Conservation (phyloP, 1,284 basidiomycete species). For the Ganoderma lingzhi region DNA sequence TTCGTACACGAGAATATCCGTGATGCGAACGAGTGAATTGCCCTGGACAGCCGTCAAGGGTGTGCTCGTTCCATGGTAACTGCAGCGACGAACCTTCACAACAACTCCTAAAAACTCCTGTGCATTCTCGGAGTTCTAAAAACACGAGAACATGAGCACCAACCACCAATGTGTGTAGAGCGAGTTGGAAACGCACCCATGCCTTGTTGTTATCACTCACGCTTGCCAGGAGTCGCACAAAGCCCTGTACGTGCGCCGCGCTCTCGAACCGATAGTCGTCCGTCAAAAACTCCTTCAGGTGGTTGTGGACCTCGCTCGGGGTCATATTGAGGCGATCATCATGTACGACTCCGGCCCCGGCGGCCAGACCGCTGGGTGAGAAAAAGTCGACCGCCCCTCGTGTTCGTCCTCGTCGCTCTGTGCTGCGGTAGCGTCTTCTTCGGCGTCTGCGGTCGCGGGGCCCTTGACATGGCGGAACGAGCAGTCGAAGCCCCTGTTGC, state of each 20-base stretch:
- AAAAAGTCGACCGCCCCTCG: slow-evolving; percentile 49
- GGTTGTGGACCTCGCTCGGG: slow-evolving; percentile 60
- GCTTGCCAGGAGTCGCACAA: slow-evolving; percentile 56
- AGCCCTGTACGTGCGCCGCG: slow-evolving; percentile 54
- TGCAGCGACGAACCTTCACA: slow-evolving; percentile 45
- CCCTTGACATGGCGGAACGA: slow-evolving; percentile 50
- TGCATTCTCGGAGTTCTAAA: slow-evolving; percentile 58
- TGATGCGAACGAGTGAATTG: slow-evolving; percentile 59
- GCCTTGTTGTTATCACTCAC: slow-evolving; percentile 53
- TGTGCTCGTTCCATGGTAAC: background rate
- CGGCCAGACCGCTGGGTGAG: slow-evolving; percentile 53
- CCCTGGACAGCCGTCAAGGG: slow-evolving; percentile 44
- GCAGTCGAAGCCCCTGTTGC: slow-evolving; percentile 58
- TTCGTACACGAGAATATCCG: slow-evolving; percentile 57
- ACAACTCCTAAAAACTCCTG: slow-evolving; percentile 58
- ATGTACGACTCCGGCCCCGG: slow-evolving; percentile 21
- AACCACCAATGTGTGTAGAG: background rate
- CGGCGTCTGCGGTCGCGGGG: slow-evolving; percentile 4
- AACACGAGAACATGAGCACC: background rate
- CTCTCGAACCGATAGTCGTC: slow-evolving; percentile 55
- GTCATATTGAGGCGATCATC: slow-evolving; percentile 45
- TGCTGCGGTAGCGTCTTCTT: slow-evolving; percentile 6
- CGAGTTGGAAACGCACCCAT: slow-evolving; percentile 55
- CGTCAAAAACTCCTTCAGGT: slow-evolving; percentile 52
- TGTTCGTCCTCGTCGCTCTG: slow-evolving; percentile 9